Conservation (phyloP, 441 rosid genomes). For the Bruguiera hainesii region DNA sequence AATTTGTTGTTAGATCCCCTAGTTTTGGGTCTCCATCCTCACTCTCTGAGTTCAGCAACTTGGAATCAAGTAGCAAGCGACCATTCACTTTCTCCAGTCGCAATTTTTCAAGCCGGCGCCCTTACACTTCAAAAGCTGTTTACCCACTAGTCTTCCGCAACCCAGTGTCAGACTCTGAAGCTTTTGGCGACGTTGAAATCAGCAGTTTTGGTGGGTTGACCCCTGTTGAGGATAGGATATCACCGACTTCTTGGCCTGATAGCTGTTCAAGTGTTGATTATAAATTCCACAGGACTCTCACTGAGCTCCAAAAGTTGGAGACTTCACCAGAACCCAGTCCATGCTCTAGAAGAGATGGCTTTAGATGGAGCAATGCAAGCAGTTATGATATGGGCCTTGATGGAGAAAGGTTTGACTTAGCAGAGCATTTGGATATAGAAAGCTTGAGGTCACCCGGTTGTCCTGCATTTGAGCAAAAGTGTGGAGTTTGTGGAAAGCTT, state of each 20-base stretch:
- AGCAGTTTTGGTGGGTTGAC: constrained; percentile 44
- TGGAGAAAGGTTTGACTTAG: constrained; percentile 47
- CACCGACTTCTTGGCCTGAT: constrained; percentile 53
- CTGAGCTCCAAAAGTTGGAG: constrained; percentile 45
- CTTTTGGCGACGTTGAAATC: constrained; percentile 36
- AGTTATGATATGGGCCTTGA: constrained; percentile 62
- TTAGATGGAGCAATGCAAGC: constrained; percentile 71
- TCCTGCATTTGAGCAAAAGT: constrained; percentile 42
- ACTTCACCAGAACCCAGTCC: constrained; percentile 53
- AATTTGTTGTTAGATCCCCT: constrained; percentile 40
- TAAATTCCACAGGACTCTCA: constrained; percentile 47
- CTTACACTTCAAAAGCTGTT: constrained; percentile 61
- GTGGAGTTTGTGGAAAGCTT: constrained; percentile 69
- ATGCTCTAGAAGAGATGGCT: constrained; percentile 73
- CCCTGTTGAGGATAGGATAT: constrained; percentile 41
- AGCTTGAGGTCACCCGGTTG: constrained; percentile 33
- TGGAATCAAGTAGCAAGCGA: constrained; percentile 51
- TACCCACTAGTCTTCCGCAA: constrained; percentile 74
- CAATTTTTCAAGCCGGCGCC: constrained; percentile 39
- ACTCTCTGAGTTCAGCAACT: constrained; percentile 45
- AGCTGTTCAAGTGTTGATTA: constrained; percentile 35
- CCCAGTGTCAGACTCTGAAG: constrained; percentile 74
- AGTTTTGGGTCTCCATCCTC: constrained; percentile 65
- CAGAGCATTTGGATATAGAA: constrained; percentile 40
- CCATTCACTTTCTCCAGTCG: constrained; percentile 38